A percentile compares a stretch with the other conserved stretches of the same genome.
Conservation (phyloP, 2,329 filamentous ascomycete genomes). For the Zymoseptoria crescenta region DNA sequence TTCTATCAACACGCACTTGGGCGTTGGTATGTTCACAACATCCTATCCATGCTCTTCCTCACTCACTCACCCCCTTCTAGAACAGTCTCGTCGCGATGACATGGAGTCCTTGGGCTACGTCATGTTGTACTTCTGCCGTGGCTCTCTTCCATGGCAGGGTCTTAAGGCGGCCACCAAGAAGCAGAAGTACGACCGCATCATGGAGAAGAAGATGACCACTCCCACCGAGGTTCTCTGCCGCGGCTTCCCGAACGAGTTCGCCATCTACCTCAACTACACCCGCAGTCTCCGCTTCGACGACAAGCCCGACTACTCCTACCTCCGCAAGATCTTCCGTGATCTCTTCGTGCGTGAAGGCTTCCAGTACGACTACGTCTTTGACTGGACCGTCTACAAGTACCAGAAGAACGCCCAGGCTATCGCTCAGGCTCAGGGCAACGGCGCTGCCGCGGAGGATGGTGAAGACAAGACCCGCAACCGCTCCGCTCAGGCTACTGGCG, state of each 20-base stretch:
- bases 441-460: slow-evolving; percentile 51
- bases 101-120: slow-evolving; percentile 99
- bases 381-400: slow-evolving; percentile 99
- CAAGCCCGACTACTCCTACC: slow-evolving; percentile 99
- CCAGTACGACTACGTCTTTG: slow-evolving; percentile 99
- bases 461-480: slow-evolving; percentile 64
- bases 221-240: slow-evolving; percentile 97
- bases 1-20: slow-evolving; percentile 96
- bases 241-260: slow-evolving; percentile 98
- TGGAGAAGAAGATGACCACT: slow-evolving; percentile 99
- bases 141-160: slow-evolving; percentile 96
- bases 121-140: slow-evolving; percentile 99
- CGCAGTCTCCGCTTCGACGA: slow-evolving; percentile 97
- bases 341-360: slow-evolving; percentile 98
- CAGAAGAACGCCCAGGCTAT: slow-evolving; percentile 98
- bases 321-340: slow-evolving; percentile 99
- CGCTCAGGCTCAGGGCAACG: slow-evolving; percentile 62
- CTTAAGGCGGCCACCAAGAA: slow-evolving; percentile 64
- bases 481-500: slow-evolving; percentile 55
- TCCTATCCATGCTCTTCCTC: neutral
- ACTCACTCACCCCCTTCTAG: slow-evolving; percentile 36
- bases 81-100: slow-evolving; percentile 97
- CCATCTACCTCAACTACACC: slow-evolving; percentile 99
- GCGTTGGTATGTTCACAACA: slow-evolving; percentile 57
- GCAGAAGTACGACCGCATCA: slow-evolving; percentile 99